A percentile compares a stretch with the other conserved stretches of the same genome.
phyloP scores from a whole-genome alignment of 345 rosid species.

The Populus alba region DNA sequence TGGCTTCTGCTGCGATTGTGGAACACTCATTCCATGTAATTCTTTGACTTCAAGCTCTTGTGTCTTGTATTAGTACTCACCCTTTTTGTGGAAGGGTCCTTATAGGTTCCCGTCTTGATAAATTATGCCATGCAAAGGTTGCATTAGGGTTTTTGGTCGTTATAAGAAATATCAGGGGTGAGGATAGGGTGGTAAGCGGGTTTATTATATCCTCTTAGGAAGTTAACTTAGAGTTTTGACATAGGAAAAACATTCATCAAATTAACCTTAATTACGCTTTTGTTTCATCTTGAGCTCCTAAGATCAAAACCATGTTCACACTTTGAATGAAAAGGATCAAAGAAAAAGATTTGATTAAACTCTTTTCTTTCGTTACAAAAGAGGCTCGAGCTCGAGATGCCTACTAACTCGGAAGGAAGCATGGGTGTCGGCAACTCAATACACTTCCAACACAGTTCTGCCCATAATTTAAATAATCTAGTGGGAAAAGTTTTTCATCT shows the following conservation, averaged over 20 bases:
- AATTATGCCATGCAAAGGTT: not conserved
- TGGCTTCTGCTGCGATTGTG: conserved; percentile 62
- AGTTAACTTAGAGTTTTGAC: no score
- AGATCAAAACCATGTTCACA: not conserved
- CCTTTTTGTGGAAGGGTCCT: fast-evolving
- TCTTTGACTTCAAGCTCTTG: not conserved
- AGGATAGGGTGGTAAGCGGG: not conserved
- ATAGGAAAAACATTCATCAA: not conserved
- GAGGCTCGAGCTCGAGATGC: no score
- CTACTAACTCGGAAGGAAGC: no score
- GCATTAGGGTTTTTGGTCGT: not conserved
- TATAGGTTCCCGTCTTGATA: not conserved
- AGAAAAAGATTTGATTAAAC: not conserved
- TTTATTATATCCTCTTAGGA: not conserved
- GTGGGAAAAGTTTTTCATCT: not conserved
- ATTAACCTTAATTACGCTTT: not conserved
- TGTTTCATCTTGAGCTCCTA: not conserved
- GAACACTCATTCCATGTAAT: conserved; percentile 75
- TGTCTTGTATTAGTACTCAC: not conserved
- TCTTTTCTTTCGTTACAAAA: not conserved
- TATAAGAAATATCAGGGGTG: not conserved
- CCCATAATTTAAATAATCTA: not conserved
- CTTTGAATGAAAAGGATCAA: not conserved
- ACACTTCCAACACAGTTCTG: no score
- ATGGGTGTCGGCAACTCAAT: no score